Evolutionary conservation across 1,284 basidiomycete species (phyloP).

Genomic region (Ustilago hordei): DNA sequence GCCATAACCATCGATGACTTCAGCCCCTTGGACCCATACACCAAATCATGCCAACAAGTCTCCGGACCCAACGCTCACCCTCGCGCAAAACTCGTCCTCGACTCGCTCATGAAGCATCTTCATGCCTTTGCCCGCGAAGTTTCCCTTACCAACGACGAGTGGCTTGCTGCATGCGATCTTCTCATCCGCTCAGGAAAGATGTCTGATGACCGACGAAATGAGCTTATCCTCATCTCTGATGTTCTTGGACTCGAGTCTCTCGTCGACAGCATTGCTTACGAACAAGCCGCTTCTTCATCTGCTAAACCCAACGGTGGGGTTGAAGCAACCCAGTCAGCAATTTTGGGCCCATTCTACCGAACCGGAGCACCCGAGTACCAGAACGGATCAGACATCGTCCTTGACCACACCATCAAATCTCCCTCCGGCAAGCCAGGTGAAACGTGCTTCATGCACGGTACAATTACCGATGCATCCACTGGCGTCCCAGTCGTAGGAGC

Average conservation of each 20-base stretch:
- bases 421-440: conserved; percentile 62
- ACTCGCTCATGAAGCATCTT: conserved; percentile 69
- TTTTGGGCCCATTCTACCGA: conserved; percentile 70
- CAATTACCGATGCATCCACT: conserved; percentile 59
- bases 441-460: conserved; percentile 66
- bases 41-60: conserved; percentile 38
- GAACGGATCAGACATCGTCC: conserved; percentile 61
- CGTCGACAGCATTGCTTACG: conserved; percentile 60
- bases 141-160: conserved; percentile 69
- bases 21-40: conserved; percentile 36
- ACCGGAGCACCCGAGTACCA: conserved; percentile 65
- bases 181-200: conserved; percentile 69
- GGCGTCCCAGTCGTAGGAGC: conserved; percentile 69
- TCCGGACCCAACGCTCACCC: conserved; percentile 63
- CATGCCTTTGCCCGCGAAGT: conserved; percentile 68
- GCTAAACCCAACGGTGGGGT: conserved; percentile 25
- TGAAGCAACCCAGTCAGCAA: conserved; percentile 59
- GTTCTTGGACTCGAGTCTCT: conserved; percentile 70
- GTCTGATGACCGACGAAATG: conserved; percentile 69
- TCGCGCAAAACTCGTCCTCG: conserved; percentile 68
- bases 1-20: conserved; percentile 19
- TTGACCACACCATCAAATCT: conserved; percentile 60
- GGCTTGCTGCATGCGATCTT: conserved; percentile 69
- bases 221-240: conserved; percentile 70
- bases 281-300: conserved; percentile 21